Percentiles rank a stretch among this genome's conserved stretches.
Conservation (phyloP, 1,139 yeast species). For the Pichia sp. region DNA sequence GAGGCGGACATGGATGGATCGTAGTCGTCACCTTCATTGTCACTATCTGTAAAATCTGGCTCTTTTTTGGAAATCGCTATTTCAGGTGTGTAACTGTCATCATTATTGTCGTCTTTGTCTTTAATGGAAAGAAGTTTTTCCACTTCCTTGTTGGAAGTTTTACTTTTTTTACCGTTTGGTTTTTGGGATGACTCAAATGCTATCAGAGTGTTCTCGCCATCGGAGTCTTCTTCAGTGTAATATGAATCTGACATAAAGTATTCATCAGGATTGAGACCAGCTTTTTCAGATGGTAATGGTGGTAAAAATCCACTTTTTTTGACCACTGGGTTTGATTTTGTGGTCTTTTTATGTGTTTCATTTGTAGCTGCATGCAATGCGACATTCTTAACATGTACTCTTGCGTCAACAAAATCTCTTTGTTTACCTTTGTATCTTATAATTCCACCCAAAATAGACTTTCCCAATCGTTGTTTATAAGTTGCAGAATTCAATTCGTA, state of each 20-base stretch:
- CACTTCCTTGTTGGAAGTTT: slow-evolving; percentile 2
- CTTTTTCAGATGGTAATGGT: slow-evolving; percentile 28
- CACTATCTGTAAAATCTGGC: slow-evolving; percentile 10
- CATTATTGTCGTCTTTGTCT: slow-evolving; percentile 7
- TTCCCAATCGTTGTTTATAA: slow-evolving; percentile 62
- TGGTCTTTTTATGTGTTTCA: slow-evolving; percentile 3
- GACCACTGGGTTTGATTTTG: background rate
- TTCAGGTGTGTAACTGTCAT: slow-evolving; percentile 3
- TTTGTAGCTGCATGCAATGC: slow-evolving; percentile 37
- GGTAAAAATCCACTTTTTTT: slow-evolving; percentile 21
- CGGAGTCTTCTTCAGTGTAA: slow-evolving; percentile 23
- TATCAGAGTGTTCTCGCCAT: slow-evolving; percentile 14
- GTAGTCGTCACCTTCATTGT: slow-evolving; percentile 27
- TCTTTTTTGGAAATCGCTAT: background rate
- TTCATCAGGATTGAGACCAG: slow-evolving; percentile 18
- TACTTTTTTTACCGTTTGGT: too few relatives aligned
- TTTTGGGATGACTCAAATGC: slow-evolving; percentile 22
- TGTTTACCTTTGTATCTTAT: slow-evolving; percentile 69
- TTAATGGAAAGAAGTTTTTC: slow-evolving; percentile 12
- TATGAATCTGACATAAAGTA: slow-evolving; percentile 24
- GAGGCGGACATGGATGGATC: slow-evolving; percentile 15
- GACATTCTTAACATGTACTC: slow-evolving; percentile 55
- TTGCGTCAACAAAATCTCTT: slow-evolving; percentile 76
- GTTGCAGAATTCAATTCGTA: slow-evolving; percentile 53
- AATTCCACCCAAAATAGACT: slow-evolving; percentile 75